These are phyloP conservation scores for Yarrowia galli DNA, from an alignment of 1,139 yeast genomes.

Conservation along the genomic window DNA sequence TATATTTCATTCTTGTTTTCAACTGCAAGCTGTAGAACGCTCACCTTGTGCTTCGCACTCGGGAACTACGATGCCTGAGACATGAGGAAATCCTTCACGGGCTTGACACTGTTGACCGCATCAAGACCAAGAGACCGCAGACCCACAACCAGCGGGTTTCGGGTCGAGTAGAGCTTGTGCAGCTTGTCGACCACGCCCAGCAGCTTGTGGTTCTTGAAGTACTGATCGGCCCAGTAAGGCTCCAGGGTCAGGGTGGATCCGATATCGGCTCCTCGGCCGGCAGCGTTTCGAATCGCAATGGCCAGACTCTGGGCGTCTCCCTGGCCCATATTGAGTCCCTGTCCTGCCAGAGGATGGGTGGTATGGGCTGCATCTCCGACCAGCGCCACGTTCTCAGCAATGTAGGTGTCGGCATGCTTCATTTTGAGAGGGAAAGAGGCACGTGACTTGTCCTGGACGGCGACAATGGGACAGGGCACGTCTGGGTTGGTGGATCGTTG, in stretches of 20 bases:
- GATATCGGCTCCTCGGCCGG: slow-evolving; percentile 82
- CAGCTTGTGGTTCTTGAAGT: slow-evolving; percentile 77
- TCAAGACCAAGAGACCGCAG: slow-evolving; percentile 80
- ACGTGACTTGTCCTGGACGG: slow-evolving; percentile 67
- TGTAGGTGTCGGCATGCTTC: slow-evolving; percentile 90
- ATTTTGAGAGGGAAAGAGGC: slow-evolving; percentile 89
- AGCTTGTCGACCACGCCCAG: slow-evolving; percentile 91
- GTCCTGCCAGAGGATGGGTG: slow-evolving; percentile 97
- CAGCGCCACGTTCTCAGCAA: slow-evolving; percentile 82
- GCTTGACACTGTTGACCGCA: slow-evolving; percentile 65
- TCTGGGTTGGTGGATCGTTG: slow-evolving; percentile 59
- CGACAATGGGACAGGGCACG: slow-evolving; percentile 70
- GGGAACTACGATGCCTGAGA: slow-evolving; percentile 53
- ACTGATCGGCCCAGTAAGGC: slow-evolving; percentile 82
- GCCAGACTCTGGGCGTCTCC: slow-evolving; percentile 81
- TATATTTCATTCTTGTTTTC: background rate
- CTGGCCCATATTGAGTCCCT: slow-evolving; percentile 98
- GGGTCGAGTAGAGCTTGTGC: slow-evolving; percentile 85
- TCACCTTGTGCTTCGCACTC: too few relatives aligned
- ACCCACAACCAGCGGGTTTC: slow-evolving; percentile 73
- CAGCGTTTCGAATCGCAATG: slow-evolving; percentile 71
- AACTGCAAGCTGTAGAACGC: background rate
- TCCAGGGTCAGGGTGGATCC: slow-evolving; percentile 86
- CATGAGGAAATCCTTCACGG: slow-evolving; percentile 67
- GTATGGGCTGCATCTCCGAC: slow-evolving; percentile 99